Base-by-base conservation (phyloP, 495 filamentous ascomycete genomes). In the Podospora pseudoanserina region DNA sequence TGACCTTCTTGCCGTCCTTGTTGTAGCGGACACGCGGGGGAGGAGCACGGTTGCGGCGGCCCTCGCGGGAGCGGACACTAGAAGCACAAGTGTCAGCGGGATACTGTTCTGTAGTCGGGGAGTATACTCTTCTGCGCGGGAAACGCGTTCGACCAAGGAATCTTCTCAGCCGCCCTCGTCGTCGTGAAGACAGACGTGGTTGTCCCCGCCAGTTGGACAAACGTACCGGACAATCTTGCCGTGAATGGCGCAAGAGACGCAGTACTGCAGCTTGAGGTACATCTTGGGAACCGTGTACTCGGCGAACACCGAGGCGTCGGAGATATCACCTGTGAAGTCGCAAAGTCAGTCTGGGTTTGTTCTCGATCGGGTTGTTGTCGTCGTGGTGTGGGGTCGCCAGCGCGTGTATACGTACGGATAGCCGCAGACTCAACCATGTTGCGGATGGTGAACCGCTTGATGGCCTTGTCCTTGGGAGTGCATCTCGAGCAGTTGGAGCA, bases 191-290 rank as follows among this genome's bases (percentile, higher is more conserved):
- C 69, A 63, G 34, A 73, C 71, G 72, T 65, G 73, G 76, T 74
- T 76, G 75, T 77, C 77, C 71, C 72, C 73, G 73, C 77, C 73
- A 72, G 53, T 64, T 23, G 75, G 78, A 78, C 78, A 78, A 77
- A 87, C 92, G 81, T 91, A 99, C 95, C 95, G 94, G 81, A 99
- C 96, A 82, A 98, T 98, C 91, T 99, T 99, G 86, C 96, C 95
- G 87, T 98, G 95, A 77, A 99, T 98, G 74, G 95, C 95, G 85
- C 95, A 98, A 80, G 96, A 98, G 78, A 99, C 95, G 82, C 95
- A 99, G 92, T 99, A 99, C 87, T 99, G 95, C 81, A 99, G 90
- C 89, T 99, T 99, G 82, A 99, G 86, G 90, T 99, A 99, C 95
- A 99, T 99, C 89, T 99, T 99, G 82, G 95, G 95, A 81, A 99